Evolutionary conservation across 805 yeast species (phyloP).

Genomic region (Candida dajiaensis): DNA sequence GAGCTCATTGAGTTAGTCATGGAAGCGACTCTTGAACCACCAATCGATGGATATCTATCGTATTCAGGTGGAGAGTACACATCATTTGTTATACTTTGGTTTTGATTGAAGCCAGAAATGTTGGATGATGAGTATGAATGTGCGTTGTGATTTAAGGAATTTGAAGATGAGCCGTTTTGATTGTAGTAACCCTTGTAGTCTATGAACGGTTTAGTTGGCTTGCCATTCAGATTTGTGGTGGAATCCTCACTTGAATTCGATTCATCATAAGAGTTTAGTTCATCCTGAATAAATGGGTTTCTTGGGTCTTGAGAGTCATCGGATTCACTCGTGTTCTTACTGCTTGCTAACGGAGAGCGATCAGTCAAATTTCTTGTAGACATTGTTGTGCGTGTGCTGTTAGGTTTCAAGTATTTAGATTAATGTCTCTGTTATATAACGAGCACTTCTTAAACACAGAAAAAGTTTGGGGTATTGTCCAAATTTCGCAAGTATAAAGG

Average conservation of each 20-base stretch:
- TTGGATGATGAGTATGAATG: slow-evolving; percentile 21
- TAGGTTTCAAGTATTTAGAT: background rate
- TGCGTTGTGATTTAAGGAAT: slow-evolving; percentile 24
- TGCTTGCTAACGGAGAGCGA: slow-evolving; percentile 18
- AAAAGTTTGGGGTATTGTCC: too few relatives aligned
- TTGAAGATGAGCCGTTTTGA: slow-evolving; percentile 34
- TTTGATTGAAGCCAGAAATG: slow-evolving; percentile 15
- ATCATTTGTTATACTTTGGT: slow-evolving; percentile 11
- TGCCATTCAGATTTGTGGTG: slow-evolving; percentile 6
- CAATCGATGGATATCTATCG: slow-evolving; percentile 62
- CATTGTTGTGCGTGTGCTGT: slow-evolving; percentile 11
- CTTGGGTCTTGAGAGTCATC: slow-evolving; percentile 22
- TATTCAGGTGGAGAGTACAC: slow-evolving; percentile 46
- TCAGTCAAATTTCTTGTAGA: slow-evolving; percentile 27
- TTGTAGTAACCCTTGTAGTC: slow-evolving; percentile 38
- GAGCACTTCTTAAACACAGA: background rate
- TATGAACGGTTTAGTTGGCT: slow-evolving; percentile 29
- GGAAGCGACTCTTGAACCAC: slow-evolving; percentile 52
- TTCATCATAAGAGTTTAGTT: slow-evolving; percentile 20
- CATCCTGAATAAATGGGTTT: slow-evolving; percentile 26
- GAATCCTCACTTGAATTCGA: slow-evolving; percentile 20
- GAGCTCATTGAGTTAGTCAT: slow-evolving; percentile 36
- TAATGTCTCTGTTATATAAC: background rate
- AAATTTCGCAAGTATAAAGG: too few relatives aligned
- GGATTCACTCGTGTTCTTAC: slow-evolving; percentile 15